Percentiles rank a stretch among this genome's conserved stretches.
Conservation (phyloP, 2,329 filamentous ascomycete genomes). For the Volutella citrinella region DNA sequence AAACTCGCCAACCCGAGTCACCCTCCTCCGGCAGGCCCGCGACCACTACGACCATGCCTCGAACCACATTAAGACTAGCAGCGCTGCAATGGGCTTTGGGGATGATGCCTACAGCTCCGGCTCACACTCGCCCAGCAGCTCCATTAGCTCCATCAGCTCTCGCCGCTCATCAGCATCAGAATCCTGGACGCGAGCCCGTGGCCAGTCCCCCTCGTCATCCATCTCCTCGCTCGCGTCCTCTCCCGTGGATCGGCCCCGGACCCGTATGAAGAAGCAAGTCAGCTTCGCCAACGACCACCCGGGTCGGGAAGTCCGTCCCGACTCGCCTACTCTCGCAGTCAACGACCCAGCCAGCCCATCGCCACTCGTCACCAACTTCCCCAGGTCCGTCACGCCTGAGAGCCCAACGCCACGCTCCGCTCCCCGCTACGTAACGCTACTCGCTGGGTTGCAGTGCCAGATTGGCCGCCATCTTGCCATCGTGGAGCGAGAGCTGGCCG, state of each 20-base stretch:
- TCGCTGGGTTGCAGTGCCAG: conserved; percentile 47
- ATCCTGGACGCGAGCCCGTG: conserved; percentile 18
- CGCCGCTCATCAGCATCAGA: conserved; percentile 22
- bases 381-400: too few relatives aligned
- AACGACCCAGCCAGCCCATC: too few relatives aligned
- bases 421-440: conserved; percentile 48
- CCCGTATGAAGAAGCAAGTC: conserved; percentile 38
- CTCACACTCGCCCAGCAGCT: conserved; percentile 34
- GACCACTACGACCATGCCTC: conserved; percentile 50
- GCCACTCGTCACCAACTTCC: too few relatives aligned
- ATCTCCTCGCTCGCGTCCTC: conserved; percentile 48
- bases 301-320: conserved; percentile 52
- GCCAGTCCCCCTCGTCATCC: conserved; percentile 22
- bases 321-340: conserved; percentile 60
- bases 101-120: too few relatives aligned
- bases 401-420: too few relatives aligned
- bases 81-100: conserved; percentile 39
- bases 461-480: conserved; percentile 46
- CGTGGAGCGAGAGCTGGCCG: conserved; percentile 39
- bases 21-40: conserved; percentile 49
- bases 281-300: conserved; percentile 33
- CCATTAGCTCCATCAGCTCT: conserved; percentile 45
- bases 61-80: conserved; percentile 44
- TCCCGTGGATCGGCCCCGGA: conserved; percentile 18
- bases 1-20: conserved; percentile 43